phyloP scores from a whole-genome alignment of 1,284 basidiomycete genomes.

The Naganishia cerealis region DNA sequence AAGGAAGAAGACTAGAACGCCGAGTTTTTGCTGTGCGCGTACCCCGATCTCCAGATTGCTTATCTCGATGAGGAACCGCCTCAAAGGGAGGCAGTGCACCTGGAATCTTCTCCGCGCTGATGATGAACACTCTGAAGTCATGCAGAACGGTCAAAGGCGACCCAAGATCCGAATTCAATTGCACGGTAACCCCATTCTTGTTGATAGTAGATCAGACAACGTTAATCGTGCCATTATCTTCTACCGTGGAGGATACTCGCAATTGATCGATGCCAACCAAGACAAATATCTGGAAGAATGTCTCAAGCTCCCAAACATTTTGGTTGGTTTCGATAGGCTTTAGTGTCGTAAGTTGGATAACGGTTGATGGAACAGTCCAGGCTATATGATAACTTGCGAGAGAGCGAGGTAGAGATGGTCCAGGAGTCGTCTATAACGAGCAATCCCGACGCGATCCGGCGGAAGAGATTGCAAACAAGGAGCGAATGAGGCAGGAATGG shows the following conservation, averaged over 20 bases:
- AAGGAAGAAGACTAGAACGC: constrained; percentile 99
- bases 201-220: constrained; percentile 99
- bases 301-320: constrained; percentile 97
- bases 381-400: neutral
- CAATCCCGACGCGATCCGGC: constrained; percentile 21
- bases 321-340: no score
- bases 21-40: constrained; percentile 96
- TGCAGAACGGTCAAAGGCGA: constrained; percentile 79
- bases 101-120: constrained; percentile 89
- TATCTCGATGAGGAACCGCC: constrained; percentile 95
- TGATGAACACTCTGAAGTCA: constrained; percentile 95
- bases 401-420: neutral
- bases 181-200: constrained; percentile 96
- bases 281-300: constrained; percentile 99
- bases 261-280: constrained; percentile 99
- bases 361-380: neutral
- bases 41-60: constrained; percentile 96
- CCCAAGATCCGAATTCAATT: constrained; percentile 98
- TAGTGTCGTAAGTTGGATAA: no score
- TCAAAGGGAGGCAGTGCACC: constrained; percentile 91
- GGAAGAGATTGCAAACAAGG: constrained; percentile 25
- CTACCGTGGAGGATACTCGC: constrained; percentile 97
- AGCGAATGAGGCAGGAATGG: neutral
- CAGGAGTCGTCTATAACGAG: neutral
- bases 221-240: constrained; percentile 99